Conservation (phyloP, 176 grass and related monocot species). For the Cymbopogon citratus region DNA sequence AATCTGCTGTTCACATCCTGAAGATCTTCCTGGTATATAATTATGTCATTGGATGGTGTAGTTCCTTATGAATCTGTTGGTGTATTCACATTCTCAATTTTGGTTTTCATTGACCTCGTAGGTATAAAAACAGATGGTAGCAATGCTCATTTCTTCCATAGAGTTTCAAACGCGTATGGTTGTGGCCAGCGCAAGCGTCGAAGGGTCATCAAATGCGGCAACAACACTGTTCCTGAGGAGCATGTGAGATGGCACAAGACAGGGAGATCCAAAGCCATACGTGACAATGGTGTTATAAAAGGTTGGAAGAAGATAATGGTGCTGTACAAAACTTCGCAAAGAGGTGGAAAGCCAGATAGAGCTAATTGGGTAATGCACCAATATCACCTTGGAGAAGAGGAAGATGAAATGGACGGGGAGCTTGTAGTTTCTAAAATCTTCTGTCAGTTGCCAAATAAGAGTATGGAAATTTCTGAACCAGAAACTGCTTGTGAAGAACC, state of each 20-base stretch:
- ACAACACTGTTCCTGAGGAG: conserved; percentile 28
- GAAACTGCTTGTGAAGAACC: conserved; percentile 27
- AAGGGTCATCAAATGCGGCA: conserved; percentile 35
- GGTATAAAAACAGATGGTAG: conserved; percentile 68
- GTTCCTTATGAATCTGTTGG: not conserved
- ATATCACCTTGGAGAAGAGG: conserved; percentile 67
- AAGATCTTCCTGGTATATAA: conserved; percentile 77
- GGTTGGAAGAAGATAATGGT: conserved; percentile 99
- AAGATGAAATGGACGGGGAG: conserved; percentile 65
- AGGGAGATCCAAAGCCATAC: conserved; percentile 60
- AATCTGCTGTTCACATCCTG: conserved; percentile 83
- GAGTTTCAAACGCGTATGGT: conserved; percentile 71
- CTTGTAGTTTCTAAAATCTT: conserved; percentile 76
- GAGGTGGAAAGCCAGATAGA: conserved; percentile 52
- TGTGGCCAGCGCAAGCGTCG: conserved; percentile 66
- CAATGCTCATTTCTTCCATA: conserved; percentile 72
- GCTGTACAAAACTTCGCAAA: conserved; percentile 57
- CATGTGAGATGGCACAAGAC: conserved; percentile 90
- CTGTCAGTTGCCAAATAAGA: conserved; percentile 46
- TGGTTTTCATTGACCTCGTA: conserved; percentile 1
- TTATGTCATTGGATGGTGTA: not conserved
- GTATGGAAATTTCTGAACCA: conserved; percentile 35
- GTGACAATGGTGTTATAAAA: conserved; percentile 48
- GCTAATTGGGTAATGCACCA: conserved; percentile 87
- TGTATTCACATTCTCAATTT: conserved; percentile 19